A percentile compares a stretch with the other conserved stretches of the same genome.
Evolutionary conservation across 2,329 filamentous ascomycete species (phyloP).

Genomic region (Myotisia sp.): DNA sequence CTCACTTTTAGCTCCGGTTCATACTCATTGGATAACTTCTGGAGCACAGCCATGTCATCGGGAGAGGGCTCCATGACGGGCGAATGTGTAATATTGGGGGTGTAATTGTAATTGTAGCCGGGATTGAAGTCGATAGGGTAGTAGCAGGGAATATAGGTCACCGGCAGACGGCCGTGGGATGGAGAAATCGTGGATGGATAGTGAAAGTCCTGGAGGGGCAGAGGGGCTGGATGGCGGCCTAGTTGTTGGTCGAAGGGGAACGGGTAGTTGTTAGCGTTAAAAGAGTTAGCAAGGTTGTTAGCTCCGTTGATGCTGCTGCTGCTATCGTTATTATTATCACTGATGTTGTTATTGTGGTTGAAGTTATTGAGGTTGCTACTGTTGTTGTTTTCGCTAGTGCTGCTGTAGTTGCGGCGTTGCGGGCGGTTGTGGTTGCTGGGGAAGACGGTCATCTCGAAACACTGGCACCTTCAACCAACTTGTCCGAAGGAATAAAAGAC

Average conservation of each 20-base stretch:
- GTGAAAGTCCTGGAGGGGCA: neutral
- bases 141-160: neutral
- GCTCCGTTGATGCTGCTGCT: too few species aligned
- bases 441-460: too few species aligned
- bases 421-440: too few species aligned
- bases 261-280: too few species aligned
- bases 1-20: conserved; percentile 44
- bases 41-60: conserved; percentile 47
- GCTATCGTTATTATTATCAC: too few species aligned
- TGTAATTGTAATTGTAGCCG: neutral
- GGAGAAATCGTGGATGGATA: neutral
- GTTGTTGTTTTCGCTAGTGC: too few species aligned
- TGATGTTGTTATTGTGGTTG: too few species aligned
- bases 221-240: neutral
- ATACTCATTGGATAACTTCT: conserved; percentile 48
- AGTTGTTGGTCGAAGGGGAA: conserved; percentile 2
- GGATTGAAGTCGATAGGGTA: neutral
- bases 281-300: too few species aligned
- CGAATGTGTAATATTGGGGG: neutral
- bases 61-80: conserved; percentile 26
- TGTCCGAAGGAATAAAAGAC: too few species aligned
- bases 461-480: too few species aligned
- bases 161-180: neutral
- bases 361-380: too few species aligned
- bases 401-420: too few species aligned